Conservation (phyloP, 495 filamentous ascomycete genomes). For the Choiromyces venosus region DNA sequence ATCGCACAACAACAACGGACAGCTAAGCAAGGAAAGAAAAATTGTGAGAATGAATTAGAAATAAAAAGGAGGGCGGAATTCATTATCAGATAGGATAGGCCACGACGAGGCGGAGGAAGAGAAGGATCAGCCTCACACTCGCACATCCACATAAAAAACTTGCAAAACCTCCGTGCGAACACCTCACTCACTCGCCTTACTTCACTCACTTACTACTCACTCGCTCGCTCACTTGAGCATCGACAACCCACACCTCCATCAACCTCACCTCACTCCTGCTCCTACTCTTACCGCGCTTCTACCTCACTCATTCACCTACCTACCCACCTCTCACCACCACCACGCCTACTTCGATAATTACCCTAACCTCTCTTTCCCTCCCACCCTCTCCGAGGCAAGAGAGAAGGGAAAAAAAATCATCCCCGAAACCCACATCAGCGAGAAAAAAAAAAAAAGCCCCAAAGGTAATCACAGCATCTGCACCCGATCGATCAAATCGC, state of each 20-base stretch:
- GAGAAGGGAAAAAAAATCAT: not conserved
- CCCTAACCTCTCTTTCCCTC: not conserved
- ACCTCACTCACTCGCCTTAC: slow-evolving; percentile 3
- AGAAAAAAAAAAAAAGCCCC: not conserved
- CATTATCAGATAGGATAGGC: not conserved
- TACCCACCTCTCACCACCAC: not conserved
- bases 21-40: not conserved
- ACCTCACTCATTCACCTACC: not conserved
- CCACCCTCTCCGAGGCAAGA: not conserved
- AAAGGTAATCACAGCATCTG: slow-evolving; percentile 11
- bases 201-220: not conserved
- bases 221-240: not conserved
- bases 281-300: too few species aligned
- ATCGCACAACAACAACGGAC: not conserved
- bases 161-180: not conserved
- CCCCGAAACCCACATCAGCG: not conserved
- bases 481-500: slow-evolving; percentile 40
- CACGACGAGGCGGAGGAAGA: not conserved
- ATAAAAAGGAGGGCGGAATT: not conserved
- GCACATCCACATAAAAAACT: not conserved
- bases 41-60: not conserved
- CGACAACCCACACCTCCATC: not conserved
- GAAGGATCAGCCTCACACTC: not conserved
- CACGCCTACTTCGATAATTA: not conserved
- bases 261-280: slow-evolving; percentile 1